These are phyloP conservation scores for Aspergillus sojae DNA, from an alignment of 2,329 filamentous ascomycete species.

Conservation along the genomic window DNA sequence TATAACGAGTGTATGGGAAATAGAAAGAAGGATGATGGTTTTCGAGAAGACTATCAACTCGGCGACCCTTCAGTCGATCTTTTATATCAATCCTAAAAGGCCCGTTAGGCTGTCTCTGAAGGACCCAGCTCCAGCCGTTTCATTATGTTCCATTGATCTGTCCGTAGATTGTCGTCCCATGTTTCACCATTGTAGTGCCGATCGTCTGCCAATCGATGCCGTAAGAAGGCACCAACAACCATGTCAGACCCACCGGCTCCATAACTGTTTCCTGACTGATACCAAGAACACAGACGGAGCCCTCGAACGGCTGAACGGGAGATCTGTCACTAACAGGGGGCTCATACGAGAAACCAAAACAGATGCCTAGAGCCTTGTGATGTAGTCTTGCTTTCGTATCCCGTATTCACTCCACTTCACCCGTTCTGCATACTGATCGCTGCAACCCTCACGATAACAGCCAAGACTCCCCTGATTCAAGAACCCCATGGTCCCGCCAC, in stretches of 20 bases:
- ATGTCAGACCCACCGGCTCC: background rate
- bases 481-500: background rate
- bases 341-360: background rate
- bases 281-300: background rate
- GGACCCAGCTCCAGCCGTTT: background rate
- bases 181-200: background rate
- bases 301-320: background rate
- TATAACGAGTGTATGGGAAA: background rate
- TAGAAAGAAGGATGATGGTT: background rate
- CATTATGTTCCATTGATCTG: constrained; percentile 4
- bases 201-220: background rate
- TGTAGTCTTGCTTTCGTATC: background rate
- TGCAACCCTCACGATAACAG: background rate
- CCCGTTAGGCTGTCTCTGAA: background rate
- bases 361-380: background rate
- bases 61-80: background rate
- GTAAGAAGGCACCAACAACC: background rate
- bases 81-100: background rate
- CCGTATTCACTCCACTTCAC: background rate
- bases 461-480: background rate
- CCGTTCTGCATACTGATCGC: background rate
- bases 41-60: background rate
- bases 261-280: background rate
- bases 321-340: background rate
- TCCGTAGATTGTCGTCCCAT: background rate